phyloP scores from a whole-genome alignment of 2,329 filamentous ascomycete genomes.

The Microdochium nivale region DNA sequence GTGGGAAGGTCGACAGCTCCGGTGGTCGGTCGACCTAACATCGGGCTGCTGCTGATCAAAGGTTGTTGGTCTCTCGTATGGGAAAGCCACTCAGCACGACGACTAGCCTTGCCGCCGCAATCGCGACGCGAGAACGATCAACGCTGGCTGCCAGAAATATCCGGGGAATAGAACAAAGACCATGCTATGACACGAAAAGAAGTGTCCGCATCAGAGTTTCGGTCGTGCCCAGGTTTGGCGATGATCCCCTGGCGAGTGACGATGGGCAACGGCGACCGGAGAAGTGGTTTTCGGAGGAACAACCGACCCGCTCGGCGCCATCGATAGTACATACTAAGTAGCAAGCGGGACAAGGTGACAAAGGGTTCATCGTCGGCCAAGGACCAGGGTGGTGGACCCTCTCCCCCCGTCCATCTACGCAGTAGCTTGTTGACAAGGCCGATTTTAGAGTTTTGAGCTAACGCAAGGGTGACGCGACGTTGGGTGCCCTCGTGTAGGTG shows the following conservation, averaged over 20 bases:
- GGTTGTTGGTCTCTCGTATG: no score
- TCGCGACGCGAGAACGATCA: neutral
- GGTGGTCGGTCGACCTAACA: no score
- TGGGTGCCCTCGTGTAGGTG: neutral
- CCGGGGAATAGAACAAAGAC: neutral
- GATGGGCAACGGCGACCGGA: neutral
- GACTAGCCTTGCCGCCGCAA: no score
- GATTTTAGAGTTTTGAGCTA: neutral
- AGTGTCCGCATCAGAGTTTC: neutral
- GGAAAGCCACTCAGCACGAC: no score
- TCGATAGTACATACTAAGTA: no score
- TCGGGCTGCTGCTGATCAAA: no score
- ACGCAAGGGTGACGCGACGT: neutral
- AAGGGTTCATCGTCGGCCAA: neutral
- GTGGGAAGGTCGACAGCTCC: no score
- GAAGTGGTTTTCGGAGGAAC: neutral
- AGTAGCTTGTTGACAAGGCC: no score
- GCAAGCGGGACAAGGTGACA: neutral
- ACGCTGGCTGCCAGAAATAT: neutral
- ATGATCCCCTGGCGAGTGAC: neutral
- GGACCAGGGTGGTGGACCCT: constrained; percentile 15
- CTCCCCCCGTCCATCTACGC: no score
- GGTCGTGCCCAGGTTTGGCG: neutral
- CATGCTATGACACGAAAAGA: neutral
- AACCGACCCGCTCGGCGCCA: no score